Evolutionary conservation across 2,329 filamentous ascomycete species (phyloP), one percentile per base, ranked within the genome.

Genomic region (Penicillium sp.): DNA sequence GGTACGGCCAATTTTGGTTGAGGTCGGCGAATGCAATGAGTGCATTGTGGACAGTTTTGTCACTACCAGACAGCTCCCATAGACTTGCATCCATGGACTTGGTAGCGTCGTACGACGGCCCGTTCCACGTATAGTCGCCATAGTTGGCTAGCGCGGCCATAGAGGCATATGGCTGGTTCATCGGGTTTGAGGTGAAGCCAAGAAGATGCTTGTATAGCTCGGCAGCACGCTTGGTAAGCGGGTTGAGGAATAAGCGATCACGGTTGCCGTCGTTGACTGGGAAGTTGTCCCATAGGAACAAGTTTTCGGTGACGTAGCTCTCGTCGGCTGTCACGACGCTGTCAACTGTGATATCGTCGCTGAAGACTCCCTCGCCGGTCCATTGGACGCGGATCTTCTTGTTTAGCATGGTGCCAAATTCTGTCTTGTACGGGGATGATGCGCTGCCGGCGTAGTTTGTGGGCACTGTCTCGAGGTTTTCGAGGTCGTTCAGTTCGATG

Each of bases 261-360:
- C 60, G 61, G 31, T 57, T 63, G 25, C 53, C 61, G 21, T 66
- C 64, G 44, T 66, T 66, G 19, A 66, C 64, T n/a, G 64, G 64
- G 58, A 66, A 66, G 33, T 66, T 66, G 40, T 66, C 63, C 64
- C 64, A 66, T 6, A 66, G 11, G 50, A 57, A 66, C 19, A 66
- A 21, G 9, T 66, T 66, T 7, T 66, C 63, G 11, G 64, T 66
- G 15, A 60, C 60, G 8, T 66, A 66, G 15, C 61, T 66, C 13
- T 9, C 13, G 46, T 53, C 53, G 7, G 64, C 63, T 5, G 6
- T n/a, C 11, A n/a, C 2, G 6, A 43, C 38, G 19, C 49, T 51
- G 1, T 51, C 38, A 29, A 21, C 44, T 54, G 61, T 66, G 46
- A 66, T 64, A 10, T 61, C 38, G 45, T 60, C 50, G 33, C 61